phyloP scores from a whole-genome alignment of 2,329 filamentous ascomycete species.

The Phialophora verrucosa region DNA sequence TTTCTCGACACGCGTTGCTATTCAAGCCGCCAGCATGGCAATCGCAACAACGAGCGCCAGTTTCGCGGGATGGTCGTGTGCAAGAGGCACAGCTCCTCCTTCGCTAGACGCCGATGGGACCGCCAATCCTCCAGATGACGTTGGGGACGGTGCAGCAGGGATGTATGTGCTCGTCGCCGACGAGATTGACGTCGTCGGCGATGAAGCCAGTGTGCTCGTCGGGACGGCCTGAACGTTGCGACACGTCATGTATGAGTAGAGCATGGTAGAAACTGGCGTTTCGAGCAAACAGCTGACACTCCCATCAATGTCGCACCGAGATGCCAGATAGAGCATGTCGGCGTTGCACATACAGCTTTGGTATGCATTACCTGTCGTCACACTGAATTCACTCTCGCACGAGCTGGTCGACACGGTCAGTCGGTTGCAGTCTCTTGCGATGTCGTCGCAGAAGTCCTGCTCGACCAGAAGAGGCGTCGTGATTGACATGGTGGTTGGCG shows the following conservation, averaged over 20 bases:
- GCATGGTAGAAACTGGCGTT: background rate
- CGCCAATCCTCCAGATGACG: background rate
- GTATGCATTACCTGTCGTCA: background rate
- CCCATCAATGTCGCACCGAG: background rate
- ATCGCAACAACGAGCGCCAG: background rate
- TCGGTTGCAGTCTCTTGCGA: background rate
- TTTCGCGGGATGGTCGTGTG: background rate
- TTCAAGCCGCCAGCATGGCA: background rate
- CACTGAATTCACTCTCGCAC: background rate
- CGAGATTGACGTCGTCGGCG: background rate
- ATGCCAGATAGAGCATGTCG: slow-evolving; percentile 1
- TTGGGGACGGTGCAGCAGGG: background rate
- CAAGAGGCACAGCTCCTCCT: background rate
- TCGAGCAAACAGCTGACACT: background rate
- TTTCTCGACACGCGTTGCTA: background rate
- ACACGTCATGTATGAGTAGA: background rate
- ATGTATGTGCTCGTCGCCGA: background rate
- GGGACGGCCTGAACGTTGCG: background rate
- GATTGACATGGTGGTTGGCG: background rate
- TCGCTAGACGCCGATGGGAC: background rate
- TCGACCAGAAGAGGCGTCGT: background rate
- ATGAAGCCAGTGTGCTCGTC: background rate
- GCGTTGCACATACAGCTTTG: background rate
- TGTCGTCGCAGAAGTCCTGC: background rate
- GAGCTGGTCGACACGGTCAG: background rate